Base-by-base conservation (phyloP, 2,329 filamentous ascomycete species). In the Alternaria alternata region DNA sequence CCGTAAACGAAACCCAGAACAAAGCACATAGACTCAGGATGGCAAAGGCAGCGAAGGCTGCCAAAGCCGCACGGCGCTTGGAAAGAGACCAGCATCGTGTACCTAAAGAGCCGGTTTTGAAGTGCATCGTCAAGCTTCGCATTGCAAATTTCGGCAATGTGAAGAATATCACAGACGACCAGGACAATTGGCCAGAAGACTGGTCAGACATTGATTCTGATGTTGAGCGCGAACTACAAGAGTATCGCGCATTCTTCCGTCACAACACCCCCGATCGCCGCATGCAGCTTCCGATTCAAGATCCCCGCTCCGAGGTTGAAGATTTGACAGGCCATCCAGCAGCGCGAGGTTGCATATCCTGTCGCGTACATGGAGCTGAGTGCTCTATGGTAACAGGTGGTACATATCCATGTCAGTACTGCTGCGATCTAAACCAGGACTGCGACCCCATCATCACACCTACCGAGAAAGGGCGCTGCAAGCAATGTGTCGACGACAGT, bases 381-480 rank as follows among this genome's bases (percentile, higher is more conserved):
- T 80, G 67, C 58, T 72, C 57, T 57, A 75, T 72, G 70, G 68
- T 57, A 54, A 65, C 61, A 66, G 74, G 65, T n/a, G 69, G 59
- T 49, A 55, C 41, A 65, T 81, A 67, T 53, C 71, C 63, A 30
- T 79, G 64, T 60, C 7, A 59, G 1, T 32, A 61, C 3, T 76
- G 74, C 49, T 14, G 24, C 1, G 59, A 70, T 3, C 47, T 65
- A 9, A 59, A 54, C 0, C 57, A 69, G n/a, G 61, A 67, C 3
- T 81, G 80, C 54, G 65, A 78, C 16, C 69, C 75, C 0, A 75
- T 79, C 26, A 66, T 75, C 2, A 28, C 67, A 11, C 70, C 78
- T 1, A 57, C 38, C 8, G 58, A 68, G 38, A 81, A 80, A 54
- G 69, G 67, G 6, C 30, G 64, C 5, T 81, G 79, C 62, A 73